Evolutionary conservation across 352 stramenopile species (phyloP), one percentile per base, ranked within the genome.

Genomic region (Phytophthora ohioensis): DNA sequence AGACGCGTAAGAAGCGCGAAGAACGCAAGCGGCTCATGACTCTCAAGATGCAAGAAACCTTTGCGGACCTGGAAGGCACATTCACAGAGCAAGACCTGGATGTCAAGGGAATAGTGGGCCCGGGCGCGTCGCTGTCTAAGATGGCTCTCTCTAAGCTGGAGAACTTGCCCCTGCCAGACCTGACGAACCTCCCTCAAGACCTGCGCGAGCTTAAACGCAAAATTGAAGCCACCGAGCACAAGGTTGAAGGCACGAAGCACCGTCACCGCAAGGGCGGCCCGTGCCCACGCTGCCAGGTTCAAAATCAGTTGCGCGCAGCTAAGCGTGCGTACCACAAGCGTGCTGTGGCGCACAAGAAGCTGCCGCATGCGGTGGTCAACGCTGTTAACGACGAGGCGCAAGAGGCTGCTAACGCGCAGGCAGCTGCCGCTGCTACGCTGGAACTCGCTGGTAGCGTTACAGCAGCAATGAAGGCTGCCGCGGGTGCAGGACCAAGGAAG

Each of bases 211-310:
- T 94, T 15, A 94, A 94, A 65, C 84, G 85, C 55, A 94, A 94
- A 63, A 94, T 94, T 68, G 87, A 94, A 68, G 84, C 84, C 30
- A 94, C 87, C 0, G 87, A 94, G 67, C 80, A 90, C 75, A 93
- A 93, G 69, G 87, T 94, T 21, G 87, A 94, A 78, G 87, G 87
- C 9, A 94, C 87, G n/a, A 94, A 94, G 69, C 87, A 94, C 57
- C 87, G 87, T 60, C 87, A 94, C 67, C 87, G 87, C 70, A 94
- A 94, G 70, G 87, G 87, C 36, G 87, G 87, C 2, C 87, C 87
- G 58, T 94, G 87, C 42, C 87, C 87, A 35, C 85, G 87, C 8
- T 94, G 87, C 38, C 87, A 94, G 51, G 87, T 94, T 12, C 87
- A 94, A 66, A 94, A 94, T 56, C 87, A 94, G 61, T 70, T 94